Conservation (phyloP, 1,139 yeast species). For the Tardiomyces depauwii region DNA sequence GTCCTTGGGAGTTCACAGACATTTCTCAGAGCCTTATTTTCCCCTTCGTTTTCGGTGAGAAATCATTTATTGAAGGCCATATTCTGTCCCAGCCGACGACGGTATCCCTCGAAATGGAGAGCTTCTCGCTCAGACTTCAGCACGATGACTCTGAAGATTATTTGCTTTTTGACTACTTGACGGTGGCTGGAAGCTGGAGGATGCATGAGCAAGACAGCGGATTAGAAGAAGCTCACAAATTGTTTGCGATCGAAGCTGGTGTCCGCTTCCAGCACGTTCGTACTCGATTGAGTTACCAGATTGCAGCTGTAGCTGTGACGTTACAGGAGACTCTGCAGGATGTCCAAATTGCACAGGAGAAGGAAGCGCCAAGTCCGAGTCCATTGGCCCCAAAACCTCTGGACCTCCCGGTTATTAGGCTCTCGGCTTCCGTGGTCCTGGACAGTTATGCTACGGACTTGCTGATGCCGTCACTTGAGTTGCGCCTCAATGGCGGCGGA, state of each 20-base stretch:
- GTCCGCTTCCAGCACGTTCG: slow-evolving; percentile 14
- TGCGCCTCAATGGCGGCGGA: background rate
- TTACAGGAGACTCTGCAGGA: background rate
- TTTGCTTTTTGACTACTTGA: slow-evolving; percentile 23
- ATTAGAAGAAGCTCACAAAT: background rate
- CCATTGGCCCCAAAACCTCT: background rate
- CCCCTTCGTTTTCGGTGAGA: slow-evolving; percentile 12
- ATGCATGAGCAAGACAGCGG: slow-evolving; percentile 4
- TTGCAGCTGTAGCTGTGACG: slow-evolving; percentile 9
- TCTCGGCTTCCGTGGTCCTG: background rate
- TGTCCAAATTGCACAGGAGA: background rate
- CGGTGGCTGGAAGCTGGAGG: slow-evolving; percentile 10
- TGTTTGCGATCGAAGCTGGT: slow-evolving; percentile 11
- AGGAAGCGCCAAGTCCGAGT: background rate
- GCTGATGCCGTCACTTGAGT: background rate
- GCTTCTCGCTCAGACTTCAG: slow-evolving; percentile 19
- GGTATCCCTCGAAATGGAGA: slow-evolving; percentile 20
- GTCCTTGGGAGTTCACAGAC: slow-evolving; percentile 75
- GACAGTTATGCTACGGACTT: background rate
- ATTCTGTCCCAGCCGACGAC: slow-evolving; percentile 17
- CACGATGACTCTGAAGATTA: slow-evolving; percentile 24
- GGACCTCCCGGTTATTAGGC: background rate
- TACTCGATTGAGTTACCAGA: slow-evolving; percentile 12
- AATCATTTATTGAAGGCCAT: slow-evolving; percentile 13
- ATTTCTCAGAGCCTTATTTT: slow-evolving; percentile 39